A percentile compares a stretch with the other conserved stretches of the same genome.
Evolutionary conservation across 2,329 filamentous ascomycete genomes (phyloP).

Genomic region (Pseudogymnoascus sp.): DNA sequence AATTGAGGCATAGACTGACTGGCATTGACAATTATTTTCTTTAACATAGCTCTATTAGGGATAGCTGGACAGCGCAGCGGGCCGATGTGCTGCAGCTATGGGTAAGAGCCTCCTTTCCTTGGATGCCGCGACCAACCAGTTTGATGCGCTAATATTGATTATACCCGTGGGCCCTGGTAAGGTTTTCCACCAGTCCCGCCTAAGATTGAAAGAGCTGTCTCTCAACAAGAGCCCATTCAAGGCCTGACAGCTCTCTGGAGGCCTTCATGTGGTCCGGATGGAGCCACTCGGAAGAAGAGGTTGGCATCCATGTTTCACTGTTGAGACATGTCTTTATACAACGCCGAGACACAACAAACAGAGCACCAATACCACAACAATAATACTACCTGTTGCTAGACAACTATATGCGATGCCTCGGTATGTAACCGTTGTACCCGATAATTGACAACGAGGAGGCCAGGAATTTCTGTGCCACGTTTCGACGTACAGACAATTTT

Average conservation of each 20-base stretch:
- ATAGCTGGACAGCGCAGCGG: neutral
- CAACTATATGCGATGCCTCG: neutral
- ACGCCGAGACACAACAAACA: constrained; percentile 1
- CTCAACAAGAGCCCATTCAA: neutral
- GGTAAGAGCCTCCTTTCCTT: neutral
- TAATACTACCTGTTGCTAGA: neutral
- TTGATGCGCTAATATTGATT: neutral
- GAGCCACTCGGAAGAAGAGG: neutral
- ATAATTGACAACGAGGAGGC: neutral
- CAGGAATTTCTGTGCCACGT: constrained; percentile 3
- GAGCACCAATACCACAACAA: neutral
- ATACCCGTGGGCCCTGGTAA: neutral
- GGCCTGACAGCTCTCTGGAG: neutral
- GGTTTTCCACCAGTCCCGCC: neutral
- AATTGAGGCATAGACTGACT: neutral
- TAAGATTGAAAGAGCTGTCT: neutral
- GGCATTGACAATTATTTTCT: neutral
- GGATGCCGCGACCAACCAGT: neutral
- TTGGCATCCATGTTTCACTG: neutral
- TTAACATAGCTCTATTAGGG: neutral
- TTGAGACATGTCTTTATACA: neutral
- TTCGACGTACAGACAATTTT: neutral
- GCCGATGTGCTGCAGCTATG: neutral
- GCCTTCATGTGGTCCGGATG: neutral
- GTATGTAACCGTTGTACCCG: constrained; percentile 1